These are phyloP conservation scores for Pseudognaphalium luteoalbum DNA, from an alignment of 129 eudicot species.

Conservation along the genomic window DNA sequence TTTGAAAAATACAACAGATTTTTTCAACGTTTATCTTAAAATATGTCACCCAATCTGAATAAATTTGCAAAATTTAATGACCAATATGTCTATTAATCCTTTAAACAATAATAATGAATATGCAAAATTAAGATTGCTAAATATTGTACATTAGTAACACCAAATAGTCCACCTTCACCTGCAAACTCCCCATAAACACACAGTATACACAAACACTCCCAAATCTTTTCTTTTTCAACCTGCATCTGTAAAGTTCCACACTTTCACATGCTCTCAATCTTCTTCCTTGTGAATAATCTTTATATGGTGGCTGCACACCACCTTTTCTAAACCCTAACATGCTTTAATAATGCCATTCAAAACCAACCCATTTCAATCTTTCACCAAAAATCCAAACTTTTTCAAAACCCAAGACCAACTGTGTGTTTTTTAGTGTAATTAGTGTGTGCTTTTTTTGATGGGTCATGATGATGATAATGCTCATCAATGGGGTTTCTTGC, in stretches of 20 bases:
- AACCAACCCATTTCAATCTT: slow-evolving; percentile 15
- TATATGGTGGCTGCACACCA: slow-evolving; percentile 20
- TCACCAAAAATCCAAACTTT: slow-evolving; percentile 12
- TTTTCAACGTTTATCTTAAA: no score
- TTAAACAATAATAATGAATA: no score
- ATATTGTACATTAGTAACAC: no score
- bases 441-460: slow-evolving; percentile 17
- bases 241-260: slow-evolving; percentile 41
- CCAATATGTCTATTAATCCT: no score
- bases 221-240: slow-evolving; percentile 42
- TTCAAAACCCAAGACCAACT: slow-evolving; percentile 10
- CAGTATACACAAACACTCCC: slow-evolving; percentile 31
- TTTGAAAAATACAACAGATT: no score
- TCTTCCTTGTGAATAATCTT: slow-evolving; percentile 41
- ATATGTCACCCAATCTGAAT: no score
- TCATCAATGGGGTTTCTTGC: slow-evolving; percentile 40
- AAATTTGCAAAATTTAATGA: no score
- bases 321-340: slow-evolving; percentile 31
- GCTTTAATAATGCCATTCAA: slow-evolving; percentile 38
- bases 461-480: slow-evolving; percentile 33
- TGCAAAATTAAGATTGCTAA: no score
- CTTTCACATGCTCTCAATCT: slow-evolving; percentile 45
- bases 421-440: slow-evolving; percentile 29
- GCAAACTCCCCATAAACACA: slow-evolving; percentile 1
- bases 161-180: background rate